A percentile compares a stretch with the other conserved stretches of the same genome.
Conservation (phyloP, 2,329 filamentous ascomycete genomes). For the Clarireedia monteithiana region DNA sequence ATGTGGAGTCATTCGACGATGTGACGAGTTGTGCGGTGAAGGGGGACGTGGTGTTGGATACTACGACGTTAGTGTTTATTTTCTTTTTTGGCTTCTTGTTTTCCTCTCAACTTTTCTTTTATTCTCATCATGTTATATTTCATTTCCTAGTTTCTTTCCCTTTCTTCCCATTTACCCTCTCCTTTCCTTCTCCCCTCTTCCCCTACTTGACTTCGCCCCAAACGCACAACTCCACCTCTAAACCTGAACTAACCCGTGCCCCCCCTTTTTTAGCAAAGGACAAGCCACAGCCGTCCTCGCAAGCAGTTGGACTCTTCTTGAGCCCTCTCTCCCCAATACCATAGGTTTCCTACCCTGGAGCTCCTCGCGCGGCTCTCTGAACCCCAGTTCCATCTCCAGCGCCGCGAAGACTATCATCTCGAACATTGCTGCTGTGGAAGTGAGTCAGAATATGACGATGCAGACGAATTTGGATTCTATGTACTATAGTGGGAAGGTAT, state of each 20-base stretch:
- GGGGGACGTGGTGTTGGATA: conserved; percentile 44
- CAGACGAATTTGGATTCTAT: conserved; percentile 76
- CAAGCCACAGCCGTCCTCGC: conserved; percentile 63
- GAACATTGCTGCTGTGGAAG: conserved; percentile 59
- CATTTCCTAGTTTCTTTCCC: too few relatives aligned
- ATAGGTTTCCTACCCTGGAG: conserved; percentile 79
- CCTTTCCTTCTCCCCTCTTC: too few relatives aligned
- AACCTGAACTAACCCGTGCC: too few relatives aligned
- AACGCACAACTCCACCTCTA: too few relatives aligned
- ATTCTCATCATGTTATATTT: too few relatives aligned
- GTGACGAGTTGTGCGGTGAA: neutral
- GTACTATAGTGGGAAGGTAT: conserved; percentile 79
- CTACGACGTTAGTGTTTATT: conserved; percentile 47
- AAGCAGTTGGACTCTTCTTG: conserved; percentile 70
- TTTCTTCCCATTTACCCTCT: too few relatives aligned
- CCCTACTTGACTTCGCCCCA: too few relatives aligned
- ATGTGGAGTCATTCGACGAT: conserved; percentile 66
- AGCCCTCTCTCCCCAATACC: conserved; percentile 56
- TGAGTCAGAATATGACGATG: conserved; percentile 65
- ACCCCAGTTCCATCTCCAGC: conserved; percentile 39
- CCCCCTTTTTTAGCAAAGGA: conserved; percentile 49
- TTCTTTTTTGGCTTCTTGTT: too few relatives aligned
- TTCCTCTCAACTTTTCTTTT: too few relatives aligned
- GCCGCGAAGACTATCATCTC: conserved; percentile 52
- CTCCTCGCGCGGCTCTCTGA: conserved; percentile 36